Evolutionary conservation across 306 rosid genomes (phyloP), one percentile per base, ranked within the genome.

Genomic region (Ceratonia siliqua): DNA sequence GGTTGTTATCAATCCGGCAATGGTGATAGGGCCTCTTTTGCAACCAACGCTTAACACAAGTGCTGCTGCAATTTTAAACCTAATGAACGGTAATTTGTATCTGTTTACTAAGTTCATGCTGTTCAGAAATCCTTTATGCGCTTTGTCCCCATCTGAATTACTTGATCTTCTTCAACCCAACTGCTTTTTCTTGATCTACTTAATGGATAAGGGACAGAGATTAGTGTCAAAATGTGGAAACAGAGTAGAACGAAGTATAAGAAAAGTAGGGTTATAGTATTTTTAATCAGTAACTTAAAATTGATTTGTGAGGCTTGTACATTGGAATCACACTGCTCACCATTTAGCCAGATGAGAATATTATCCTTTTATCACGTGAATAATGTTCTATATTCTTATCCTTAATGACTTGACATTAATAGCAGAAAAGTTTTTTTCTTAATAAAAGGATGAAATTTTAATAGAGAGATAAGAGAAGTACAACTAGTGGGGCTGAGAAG

Each of bases 41-140:
- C 93, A 88, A 82, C 93, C 90, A 7, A 86, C 93, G 0, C 79
- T 92, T 33, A 92, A 92, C 52, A 81, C 78, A 30, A 90, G 92
- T 76, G 83, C 83, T 68, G 72, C 85, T 18, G 62, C 75, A 2
- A 22, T 92, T 76, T 39, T 85, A 74, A 79, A 84, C 74, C 38
- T 92, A 24, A 59, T 90, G 24, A 87, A 82, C 45, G 98, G 98
- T 92, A 85, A 33, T 9, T 10, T 35, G 67, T 62, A 12, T 8
- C 32, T 36, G 5, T 18, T 22, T 22, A 1, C 9, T 0, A 41
- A 21, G 10, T n/a, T n/a, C n/a, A n/a, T n/a, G n/a, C n/a, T n/a
- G 2, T 41, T 1, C 6, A 33, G 38, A 33, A 4, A 4, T 33
- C 6, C 4, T 33, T 32, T 33, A 33, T 4, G 6, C 6, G 38